phyloP scores from a whole-genome alignment of 2,329 filamentous ascomycete species.

The Penicillium sp. region DNA sequence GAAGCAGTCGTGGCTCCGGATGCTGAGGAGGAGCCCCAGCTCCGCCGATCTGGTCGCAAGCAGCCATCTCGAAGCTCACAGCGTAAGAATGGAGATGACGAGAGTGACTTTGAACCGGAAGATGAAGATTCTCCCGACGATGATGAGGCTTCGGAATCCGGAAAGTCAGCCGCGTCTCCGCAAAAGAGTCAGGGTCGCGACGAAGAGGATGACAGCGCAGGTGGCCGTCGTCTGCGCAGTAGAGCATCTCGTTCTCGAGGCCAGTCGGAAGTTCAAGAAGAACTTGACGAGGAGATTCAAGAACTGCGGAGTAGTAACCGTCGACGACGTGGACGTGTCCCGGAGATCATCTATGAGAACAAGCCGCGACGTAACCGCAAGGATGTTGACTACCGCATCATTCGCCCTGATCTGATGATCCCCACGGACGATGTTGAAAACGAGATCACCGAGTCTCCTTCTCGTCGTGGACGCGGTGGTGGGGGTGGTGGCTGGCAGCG shows the following conservation, averaged over 20 bases:
- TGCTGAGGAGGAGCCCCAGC: constrained; percentile 31
- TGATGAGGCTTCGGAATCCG: constrained; percentile 56
- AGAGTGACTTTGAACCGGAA: constrained; percentile 65
- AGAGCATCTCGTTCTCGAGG: constrained; percentile 49
- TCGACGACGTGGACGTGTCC: constrained; percentile 33
- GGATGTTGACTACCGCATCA: constrained; percentile 82
- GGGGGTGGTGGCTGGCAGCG: constrained; percentile 66
- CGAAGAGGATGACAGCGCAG: constrained; percentile 49
- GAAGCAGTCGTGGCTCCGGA: constrained; percentile 33
- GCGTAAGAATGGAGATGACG: constrained; percentile 53
- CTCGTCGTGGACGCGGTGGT: constrained; percentile 66
- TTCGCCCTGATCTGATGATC: constrained; percentile 69
- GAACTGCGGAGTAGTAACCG: constrained; percentile 52
- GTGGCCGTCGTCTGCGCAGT: constrained; percentile 54
- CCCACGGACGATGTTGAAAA: constrained; percentile 75
- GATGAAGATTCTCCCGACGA: constrained; percentile 53
- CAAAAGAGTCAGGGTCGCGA: constrained; percentile 45
- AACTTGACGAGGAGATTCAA: constrained; percentile 60
- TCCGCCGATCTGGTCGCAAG: constrained; percentile 42
- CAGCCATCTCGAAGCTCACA: constrained; percentile 45
- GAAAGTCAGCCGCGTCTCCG: constrained; percentile 46
- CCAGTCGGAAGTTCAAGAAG: constrained; percentile 52
- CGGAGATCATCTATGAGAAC: constrained; percentile 32
- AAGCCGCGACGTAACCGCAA: constrained; percentile 59
- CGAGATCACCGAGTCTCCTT: constrained; percentile 66